Evolutionary conservation across 1,139 yeast species (phyloP).

Genomic region (Arxiozyma slooffiae): DNA sequence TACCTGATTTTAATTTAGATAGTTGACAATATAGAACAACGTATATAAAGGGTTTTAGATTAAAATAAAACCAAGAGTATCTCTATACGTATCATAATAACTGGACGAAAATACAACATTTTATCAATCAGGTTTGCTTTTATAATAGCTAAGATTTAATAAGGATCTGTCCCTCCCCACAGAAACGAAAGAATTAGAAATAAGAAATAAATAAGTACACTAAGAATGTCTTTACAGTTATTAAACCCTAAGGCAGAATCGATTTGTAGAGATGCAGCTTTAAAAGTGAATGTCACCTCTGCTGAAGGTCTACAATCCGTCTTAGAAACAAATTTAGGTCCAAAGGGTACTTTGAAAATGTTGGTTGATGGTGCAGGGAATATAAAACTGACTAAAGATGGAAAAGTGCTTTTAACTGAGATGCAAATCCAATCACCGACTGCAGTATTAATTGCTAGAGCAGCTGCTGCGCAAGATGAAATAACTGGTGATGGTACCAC

Average conservation of each 20-base stretch:
- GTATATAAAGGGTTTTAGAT: background rate
- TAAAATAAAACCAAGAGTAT: too few relatives aligned
- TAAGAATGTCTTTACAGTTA: conserved; percentile 51
- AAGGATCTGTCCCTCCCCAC: background rate
- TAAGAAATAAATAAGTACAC: background rate
- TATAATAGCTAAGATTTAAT: background rate
- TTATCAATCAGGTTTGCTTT: background rate
- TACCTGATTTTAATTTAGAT: background rate
- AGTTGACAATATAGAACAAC: background rate
- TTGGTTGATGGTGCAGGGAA: conserved; percentile 95
- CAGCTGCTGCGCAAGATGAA: conserved; percentile 98
- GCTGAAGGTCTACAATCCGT: conserved; percentile 96
- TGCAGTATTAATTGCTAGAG: conserved; percentile 96
- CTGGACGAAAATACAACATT: background rate
- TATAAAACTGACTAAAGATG: conserved; percentile 92
- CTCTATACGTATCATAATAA: too few relatives aligned
- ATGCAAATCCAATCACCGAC: conserved; percentile 99
- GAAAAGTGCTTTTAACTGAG: conserved; percentile 83
- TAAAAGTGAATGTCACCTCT: conserved; percentile 88
- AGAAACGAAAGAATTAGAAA: background rate
- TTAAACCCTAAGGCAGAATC: conserved; percentile 97
- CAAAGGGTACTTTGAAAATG: conserved; percentile 94
- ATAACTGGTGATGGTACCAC: conserved; percentile 99
- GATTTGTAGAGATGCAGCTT: conserved; percentile 84
- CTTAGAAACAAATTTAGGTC: conserved; percentile 84